Evolutionary conservation across 306 rosid species (phyloP).

Genomic region (Elaeagnus macrophylla): DNA sequence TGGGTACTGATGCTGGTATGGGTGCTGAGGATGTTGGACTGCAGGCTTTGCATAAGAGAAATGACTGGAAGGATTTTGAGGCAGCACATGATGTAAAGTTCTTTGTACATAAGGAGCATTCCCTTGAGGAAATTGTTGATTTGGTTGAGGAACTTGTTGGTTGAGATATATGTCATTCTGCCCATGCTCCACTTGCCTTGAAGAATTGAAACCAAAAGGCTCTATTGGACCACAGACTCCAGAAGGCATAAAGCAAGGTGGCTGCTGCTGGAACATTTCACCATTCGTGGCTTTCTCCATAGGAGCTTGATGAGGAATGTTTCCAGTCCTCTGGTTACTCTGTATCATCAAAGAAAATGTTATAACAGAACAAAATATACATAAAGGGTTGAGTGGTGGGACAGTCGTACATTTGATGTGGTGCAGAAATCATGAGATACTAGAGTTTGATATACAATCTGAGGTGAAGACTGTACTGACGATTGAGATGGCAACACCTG

Average conservation of each 20-base stretch:
- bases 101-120: slow-evolving; percentile 60
- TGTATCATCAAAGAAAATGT: slow-evolving; percentile 25
- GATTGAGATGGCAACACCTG: slow-evolving; percentile 56
- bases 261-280: slow-evolving; percentile 51
- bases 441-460: slow-evolving; percentile 56
- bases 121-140: slow-evolving; percentile 63
- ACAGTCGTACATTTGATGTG: slow-evolving; percentile 57
- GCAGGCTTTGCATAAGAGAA: slow-evolving; percentile 64
- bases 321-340: slow-evolving; percentile 81
- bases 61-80: slow-evolving; percentile 69
- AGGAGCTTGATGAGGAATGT: slow-evolving; percentile 52
- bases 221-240: slow-evolving; percentile 60
- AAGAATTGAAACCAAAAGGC: slow-evolving; percentile 56
- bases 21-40: slow-evolving; percentile 65
- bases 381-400: too few species aligned
- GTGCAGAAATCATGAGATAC: slow-evolving; percentile 26
- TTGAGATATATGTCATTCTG: slow-evolving; percentile 57
- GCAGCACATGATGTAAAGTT: slow-evolving; percentile 53
- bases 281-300: slow-evolving; percentile 41
- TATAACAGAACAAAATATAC: neutral
- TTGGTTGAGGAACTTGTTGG: slow-evolving; percentile 58
- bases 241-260: slow-evolving; percentile 49
- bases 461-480: slow-evolving; percentile 58
- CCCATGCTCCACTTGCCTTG: slow-evolving; percentile 73
- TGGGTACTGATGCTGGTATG: slow-evolving; percentile 63